Base-by-base conservation (phyloP, 179 eudicot species). In the Beta macrorhiza region DNA sequence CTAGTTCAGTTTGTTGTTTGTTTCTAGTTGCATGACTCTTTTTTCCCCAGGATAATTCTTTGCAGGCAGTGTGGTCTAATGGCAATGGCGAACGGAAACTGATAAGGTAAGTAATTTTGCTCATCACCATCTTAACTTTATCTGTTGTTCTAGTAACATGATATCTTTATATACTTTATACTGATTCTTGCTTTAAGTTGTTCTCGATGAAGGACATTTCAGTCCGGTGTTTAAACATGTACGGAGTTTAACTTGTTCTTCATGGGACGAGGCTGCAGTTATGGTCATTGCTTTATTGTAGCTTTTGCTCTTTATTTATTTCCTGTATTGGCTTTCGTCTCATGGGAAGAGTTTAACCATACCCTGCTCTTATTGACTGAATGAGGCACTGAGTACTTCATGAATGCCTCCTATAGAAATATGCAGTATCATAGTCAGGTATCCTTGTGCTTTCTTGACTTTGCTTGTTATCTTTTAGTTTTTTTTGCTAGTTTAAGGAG, bases 41-140 rank as follows among this genome's bases (percentile, higher is more conserved):
- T 8, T 73, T 73, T 82, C 55, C 17, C 37, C 83, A 93, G 97
- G 97, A 93, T 72, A 93, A 93, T 83, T 88, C 97, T 0, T 83
- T 91, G 89, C 97, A 93, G 86, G 97, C 97, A 15, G 87, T 93
- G 56, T 91, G 95, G 95, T 84, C 91, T 32, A 91, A 87, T 65
- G 64, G 56, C 19, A 47, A 45, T 37, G 74, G 55, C 29, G 90
- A 89, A 47, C 80, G 81, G 81, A 89, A 82, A 81, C 83, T 90
- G 61, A 83, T 93, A 75, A 88, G 95, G 97, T 89, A 37, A 80
- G 61, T 10, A 10, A 22, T n/a, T 37, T 83, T 81, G 74, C 25
- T 73, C 53, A 13, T 63, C 29, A 55, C 56, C 63, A 69, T 69
- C 16, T 37, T 37, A 37, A 37, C 3, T 37, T 0, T 37, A 37